phyloP scores from a whole-genome alignment of 306 rosid species.

The Ormosia semicastrata region DNA sequence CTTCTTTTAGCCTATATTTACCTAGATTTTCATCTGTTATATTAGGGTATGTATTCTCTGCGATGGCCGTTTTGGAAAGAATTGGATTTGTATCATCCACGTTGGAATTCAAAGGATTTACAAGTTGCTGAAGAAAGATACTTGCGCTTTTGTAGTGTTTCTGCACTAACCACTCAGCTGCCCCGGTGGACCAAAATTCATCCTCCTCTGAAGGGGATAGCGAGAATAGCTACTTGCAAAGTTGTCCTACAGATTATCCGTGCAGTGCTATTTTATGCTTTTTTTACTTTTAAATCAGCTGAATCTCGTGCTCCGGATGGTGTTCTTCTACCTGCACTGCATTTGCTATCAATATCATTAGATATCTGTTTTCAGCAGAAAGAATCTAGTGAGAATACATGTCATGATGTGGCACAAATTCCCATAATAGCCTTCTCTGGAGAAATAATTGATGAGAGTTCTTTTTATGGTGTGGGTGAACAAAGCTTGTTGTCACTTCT shows the following conservation, averaged over 20 bases:
- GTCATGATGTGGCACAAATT: constrained; percentile 43
- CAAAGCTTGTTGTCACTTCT: constrained; percentile 92
- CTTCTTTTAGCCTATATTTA: constrained; percentile 19
- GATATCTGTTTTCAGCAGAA: constrained; percentile 72
- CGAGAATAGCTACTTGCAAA: constrained; percentile 88
- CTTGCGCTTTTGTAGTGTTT: constrained; percentile 63
- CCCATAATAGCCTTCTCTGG: constrained; percentile 69
- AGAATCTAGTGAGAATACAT: constrained; percentile 44
- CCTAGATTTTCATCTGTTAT: constrained; percentile 24
- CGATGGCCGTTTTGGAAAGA: constrained; percentile 84
- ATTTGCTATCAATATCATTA: constrained; percentile 76
- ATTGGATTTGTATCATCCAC: constrained; percentile 88
- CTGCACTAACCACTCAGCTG: constrained; percentile 69
- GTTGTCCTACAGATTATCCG: constrained; percentile 73
- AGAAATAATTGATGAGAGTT: constrained; percentile 52
- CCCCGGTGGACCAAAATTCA: constrained; percentile 84
- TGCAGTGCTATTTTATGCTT: constrained; percentile 85
- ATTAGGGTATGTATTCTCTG: constrained; percentile 86
- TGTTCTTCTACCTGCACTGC: constrained; percentile 82
- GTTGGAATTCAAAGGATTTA: constrained; percentile 91
- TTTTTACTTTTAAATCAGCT: constrained; percentile 53
- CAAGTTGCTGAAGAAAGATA: constrained; percentile 98
- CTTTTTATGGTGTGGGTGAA: constrained; percentile 54
- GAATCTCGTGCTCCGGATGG: constrained; percentile 91
- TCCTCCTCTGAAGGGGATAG: constrained; percentile 72